Conservation (phyloP, 176 grass and related monocot genomes). For the Leersia perrieri region DNA sequence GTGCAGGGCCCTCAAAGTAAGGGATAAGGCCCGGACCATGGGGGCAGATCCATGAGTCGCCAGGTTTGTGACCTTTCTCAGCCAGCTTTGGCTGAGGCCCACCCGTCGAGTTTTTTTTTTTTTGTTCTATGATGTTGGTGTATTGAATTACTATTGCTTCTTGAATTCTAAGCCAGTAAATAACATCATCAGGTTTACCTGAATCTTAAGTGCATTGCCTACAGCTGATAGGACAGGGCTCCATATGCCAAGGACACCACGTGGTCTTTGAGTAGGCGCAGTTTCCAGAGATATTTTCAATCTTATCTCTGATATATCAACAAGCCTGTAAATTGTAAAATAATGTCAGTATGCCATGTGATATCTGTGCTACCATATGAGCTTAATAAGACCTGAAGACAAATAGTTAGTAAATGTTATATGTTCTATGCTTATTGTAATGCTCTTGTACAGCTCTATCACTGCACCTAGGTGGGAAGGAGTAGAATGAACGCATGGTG, state of each 20-base stretch:
- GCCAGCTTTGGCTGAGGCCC: too few relatives aligned
- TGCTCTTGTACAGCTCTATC: neutral
- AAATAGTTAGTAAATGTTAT: neutral
- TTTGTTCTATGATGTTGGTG: too few relatives aligned
- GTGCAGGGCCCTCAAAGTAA: too few relatives aligned
- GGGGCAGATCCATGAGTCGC: too few relatives aligned
- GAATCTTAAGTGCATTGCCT: conserved; percentile 97
- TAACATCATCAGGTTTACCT: conserved; percentile 59
- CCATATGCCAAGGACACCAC: conserved; percentile 92
- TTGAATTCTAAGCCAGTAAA: neutral
- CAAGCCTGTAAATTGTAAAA: conserved; percentile 64
- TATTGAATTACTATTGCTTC: conserved; percentile 6
- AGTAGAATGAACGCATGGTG: neutral
- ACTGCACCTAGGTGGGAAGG: neutral
- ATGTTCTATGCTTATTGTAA: neutral
- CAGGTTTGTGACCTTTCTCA: too few relatives aligned
- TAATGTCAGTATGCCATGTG: conserved; percentile 3
- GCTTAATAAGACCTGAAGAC: conserved; percentile 16
- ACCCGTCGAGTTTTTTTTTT: too few relatives aligned
- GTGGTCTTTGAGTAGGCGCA: conserved; percentile 87
- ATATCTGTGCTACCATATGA: neutral
- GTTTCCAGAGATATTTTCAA: conserved; percentile 96
- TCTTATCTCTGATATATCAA: conserved; percentile 94
- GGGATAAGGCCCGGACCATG: too few relatives aligned
- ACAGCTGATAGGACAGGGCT: conserved; percentile 91